phyloP scores from a whole-genome alignment of 2,329 filamentous ascomycete genomes.

The Penicillium fuscoglaucum region DNA sequence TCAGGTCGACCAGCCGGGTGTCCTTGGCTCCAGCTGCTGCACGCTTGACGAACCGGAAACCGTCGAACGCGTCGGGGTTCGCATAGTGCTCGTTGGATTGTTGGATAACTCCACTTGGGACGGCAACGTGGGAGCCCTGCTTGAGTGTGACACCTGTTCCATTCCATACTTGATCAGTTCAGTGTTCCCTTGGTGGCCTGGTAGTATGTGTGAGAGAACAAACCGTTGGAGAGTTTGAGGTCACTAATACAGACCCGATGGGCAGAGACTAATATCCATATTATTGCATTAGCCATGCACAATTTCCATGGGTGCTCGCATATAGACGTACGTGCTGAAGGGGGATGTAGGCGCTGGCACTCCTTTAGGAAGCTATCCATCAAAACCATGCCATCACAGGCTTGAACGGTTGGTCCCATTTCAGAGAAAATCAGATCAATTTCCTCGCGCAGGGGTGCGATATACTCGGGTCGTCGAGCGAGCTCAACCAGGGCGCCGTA shows the following conservation, averaged over 20 bases:
- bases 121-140: slow-evolving; percentile 23
- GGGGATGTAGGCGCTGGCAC: slow-evolving; percentile 25
- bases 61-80: slow-evolving; percentile 21
- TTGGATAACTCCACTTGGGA: slow-evolving; percentile 22
- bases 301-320: not conserved
- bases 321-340: slow-evolving; percentile 24
- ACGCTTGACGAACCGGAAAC: slow-evolving; percentile 22
- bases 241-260: slow-evolving; percentile 21
- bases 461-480: slow-evolving; percentile 22
- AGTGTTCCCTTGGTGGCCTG: not conserved
- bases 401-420: slow-evolving; percentile 13
- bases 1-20: slow-evolving; percentile 20
- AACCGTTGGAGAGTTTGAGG: slow-evolving; percentile 24
- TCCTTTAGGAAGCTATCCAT: slow-evolving; percentile 27
- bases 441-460: slow-evolving; percentile 20
- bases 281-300: slow-evolving; percentile 4
- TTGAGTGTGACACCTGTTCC: slow-evolving; percentile 20
- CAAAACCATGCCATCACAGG: slow-evolving; percentile 21
- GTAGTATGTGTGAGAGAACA: not conserved
- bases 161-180: not conserved
- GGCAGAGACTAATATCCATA: slow-evolving; percentile 20
- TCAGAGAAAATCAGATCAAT: slow-evolving; percentile 5
- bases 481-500: slow-evolving; percentile 22
- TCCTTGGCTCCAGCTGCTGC: slow-evolving; percentile 17
- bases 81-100: slow-evolving; percentile 15